Conservation (phyloP, 2,329 filamentous ascomycete species). For the Lasiodiplodia theobromae region DNA sequence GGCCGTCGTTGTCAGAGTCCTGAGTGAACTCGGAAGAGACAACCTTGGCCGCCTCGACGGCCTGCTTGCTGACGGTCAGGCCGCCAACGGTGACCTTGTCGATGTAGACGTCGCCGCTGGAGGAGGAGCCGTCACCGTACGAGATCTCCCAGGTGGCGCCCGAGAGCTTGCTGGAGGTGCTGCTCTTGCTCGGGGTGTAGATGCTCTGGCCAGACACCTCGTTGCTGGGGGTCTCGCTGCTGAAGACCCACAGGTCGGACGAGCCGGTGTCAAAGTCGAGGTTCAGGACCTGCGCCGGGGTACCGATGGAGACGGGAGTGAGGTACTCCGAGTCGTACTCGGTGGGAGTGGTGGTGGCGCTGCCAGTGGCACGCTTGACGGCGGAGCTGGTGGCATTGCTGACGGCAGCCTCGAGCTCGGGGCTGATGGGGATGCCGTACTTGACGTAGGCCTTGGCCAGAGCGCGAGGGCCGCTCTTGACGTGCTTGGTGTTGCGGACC, state of each 20-base stretch:
- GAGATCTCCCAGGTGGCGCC: conserved; percentile 62
- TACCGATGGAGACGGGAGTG: conserved; percentile 67
- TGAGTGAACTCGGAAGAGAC: conserved; percentile 61
- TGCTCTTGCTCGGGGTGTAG: conserved; percentile 61
- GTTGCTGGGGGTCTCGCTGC: neutral
- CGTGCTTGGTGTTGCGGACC: conserved; percentile 38
- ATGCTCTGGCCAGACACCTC: conserved; percentile 58
- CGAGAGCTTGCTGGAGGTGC: conserved; percentile 43
- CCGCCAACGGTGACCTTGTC: conserved; percentile 69
- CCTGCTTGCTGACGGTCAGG: conserved; percentile 66
- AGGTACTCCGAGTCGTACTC: conserved; percentile 48
- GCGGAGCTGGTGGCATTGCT: conserved; percentile 35
- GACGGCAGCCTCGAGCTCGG: conserved; percentile 38
- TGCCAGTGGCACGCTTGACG: conserved; percentile 35
- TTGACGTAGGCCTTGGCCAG: conserved; percentile 52
- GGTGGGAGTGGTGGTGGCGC: conserved; percentile 34
- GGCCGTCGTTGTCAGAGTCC: conserved; percentile 59
- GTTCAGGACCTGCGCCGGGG: conserved; percentile 42
- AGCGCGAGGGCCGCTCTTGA: conserved; percentile 48
- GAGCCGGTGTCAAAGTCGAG: conserved; percentile 76
- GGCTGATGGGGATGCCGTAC: conserved; percentile 42
- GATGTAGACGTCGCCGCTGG: conserved; percentile 69
- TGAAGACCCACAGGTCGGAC: conserved; percentile 64
- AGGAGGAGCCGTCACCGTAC: conserved; percentile 72
- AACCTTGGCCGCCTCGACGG: conserved; percentile 68